Evolutionary conservation across 306 rosid genomes (phyloP), one percentile per base, ranked within the genome.

Genomic region (Pterocarpus santalinus): DNA sequence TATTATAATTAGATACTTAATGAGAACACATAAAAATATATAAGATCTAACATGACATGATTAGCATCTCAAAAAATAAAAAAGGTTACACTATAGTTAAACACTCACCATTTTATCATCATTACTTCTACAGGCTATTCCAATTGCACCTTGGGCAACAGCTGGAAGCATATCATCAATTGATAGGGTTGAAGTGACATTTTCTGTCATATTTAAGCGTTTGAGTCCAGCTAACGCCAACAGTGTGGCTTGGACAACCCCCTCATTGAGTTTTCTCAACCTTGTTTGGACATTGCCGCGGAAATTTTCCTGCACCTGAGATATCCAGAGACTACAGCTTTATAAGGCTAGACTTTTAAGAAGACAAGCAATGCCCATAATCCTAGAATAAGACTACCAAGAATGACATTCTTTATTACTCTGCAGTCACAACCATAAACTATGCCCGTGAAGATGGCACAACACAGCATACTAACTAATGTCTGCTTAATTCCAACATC

Each of bases 231-330:
- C 99, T 74, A 95, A 81, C 8, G 98, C 99, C 89, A 95, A 84
- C 52, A 95, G 75, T n/a, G 99, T 95, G 69, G 99, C 99, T 81
- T 93, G 90, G 85, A 95, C 99, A 60, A 91, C 96, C 55, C 95
- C 97, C 68, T 93, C 97, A 43, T 71, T 87, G 69, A 95, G 92
- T 75, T 95, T 95, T 86, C 69, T 93, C 85, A 95, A 73, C 52
- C 99, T 87, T 52, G 98, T 88, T 81, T 95, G 98, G 77, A 95
- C 99, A 80, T 95, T 95, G 17, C 99, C 99, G n/a, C 99, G 91
- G 74, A 93, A 95, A 78, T 95, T 95, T 52, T 95, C 98, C 74
- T 75, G 90, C 79, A 93, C 99, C 99, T 95, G 84, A 80, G 79
- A 68, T 78, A 75, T 41, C 58, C 43, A 41, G 15, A 70, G 69